Evolutionary conservation across 768 basidiomycete genomes (phyloP).

Genomic region (Glaciozyma antarctica): DNA sequence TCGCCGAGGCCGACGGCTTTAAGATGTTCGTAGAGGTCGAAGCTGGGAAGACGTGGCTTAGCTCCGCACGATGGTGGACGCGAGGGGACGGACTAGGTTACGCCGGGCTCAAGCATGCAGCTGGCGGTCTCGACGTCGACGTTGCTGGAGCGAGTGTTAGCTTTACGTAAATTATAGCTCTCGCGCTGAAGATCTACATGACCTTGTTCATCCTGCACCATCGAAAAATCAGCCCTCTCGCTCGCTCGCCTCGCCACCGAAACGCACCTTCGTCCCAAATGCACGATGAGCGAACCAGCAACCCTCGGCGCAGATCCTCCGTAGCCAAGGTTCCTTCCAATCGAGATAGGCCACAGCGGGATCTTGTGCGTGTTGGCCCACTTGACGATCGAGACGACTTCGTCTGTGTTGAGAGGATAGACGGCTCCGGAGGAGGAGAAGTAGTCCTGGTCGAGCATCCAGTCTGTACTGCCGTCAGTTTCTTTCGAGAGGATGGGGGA

Average conservation of each 20-base stretch:
- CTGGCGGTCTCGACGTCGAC: constrained; percentile 22
- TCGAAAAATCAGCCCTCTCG: too few relatives aligned
- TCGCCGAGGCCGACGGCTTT: constrained; percentile 12
- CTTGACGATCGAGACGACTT: constrained; percentile 19
- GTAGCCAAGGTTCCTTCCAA: constrained; percentile 30
- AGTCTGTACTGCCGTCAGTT: too few relatives aligned
- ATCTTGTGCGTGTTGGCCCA: constrained; percentile 25
- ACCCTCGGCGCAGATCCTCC: constrained; percentile 26
- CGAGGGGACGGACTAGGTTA: constrained; percentile 14
- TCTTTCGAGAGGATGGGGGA: too few relatives aligned
- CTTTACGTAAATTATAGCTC: too few relatives aligned
- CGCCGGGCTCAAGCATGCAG: constrained; percentile 28
- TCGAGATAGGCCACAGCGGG: constrained; percentile 21
- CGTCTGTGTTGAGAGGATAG: constrained; percentile 17
- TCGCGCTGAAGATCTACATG: too few relatives aligned
- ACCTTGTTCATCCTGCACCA: constrained; percentile 26
- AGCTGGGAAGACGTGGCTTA: neutral
- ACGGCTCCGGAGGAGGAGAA: constrained; percentile 19
- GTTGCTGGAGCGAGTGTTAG: neutral
- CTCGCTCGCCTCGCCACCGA: too few relatives aligned
- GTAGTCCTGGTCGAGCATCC: constrained; percentile 8
- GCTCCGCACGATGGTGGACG: neutral
- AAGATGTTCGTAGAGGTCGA: constrained; percentile 26
- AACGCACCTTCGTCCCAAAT: constrained; percentile 9
- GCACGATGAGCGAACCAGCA: constrained; percentile 17